A percentile compares a stretch with the other conserved stretches of the same genome.
Evolutionary conservation across 2,329 filamentous ascomycete genomes (phyloP).

Genomic region (Fusarium sublunatum): DNA sequence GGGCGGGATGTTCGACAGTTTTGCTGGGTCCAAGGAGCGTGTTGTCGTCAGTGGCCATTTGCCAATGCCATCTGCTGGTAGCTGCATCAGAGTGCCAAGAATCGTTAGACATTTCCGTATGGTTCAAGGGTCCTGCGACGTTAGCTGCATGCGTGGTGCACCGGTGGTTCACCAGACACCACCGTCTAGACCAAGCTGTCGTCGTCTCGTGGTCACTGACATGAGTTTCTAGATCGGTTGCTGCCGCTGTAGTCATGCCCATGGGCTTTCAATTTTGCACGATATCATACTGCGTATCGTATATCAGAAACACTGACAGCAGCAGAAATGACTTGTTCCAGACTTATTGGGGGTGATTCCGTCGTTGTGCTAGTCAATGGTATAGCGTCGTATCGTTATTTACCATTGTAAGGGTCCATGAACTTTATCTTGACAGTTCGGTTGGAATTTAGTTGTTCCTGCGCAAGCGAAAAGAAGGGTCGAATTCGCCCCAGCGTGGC

Average conservation of each 20-base stretch:
- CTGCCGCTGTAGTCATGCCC: slow-evolving; percentile 1
- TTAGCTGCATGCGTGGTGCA: slow-evolving; percentile 20
- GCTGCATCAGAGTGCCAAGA: slow-evolving; percentile 20
- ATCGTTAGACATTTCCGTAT: slow-evolving; percentile 21
- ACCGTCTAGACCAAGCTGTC: slow-evolving; percentile 17
- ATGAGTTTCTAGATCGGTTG: slow-evolving; percentile 21
- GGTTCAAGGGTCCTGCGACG: slow-evolving; percentile 24
- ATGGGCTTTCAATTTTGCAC: not conserved
- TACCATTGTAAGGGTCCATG: slow-evolving; percentile 23
- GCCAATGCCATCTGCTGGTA: slow-evolving; percentile 2
- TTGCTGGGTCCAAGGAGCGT: slow-evolving; percentile 1
- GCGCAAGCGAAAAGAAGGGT: slow-evolving; percentile 32
- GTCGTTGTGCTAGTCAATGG: not conserved
- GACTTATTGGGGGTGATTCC: slow-evolving; percentile 3
- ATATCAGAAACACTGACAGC: not conserved
- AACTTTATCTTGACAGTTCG: slow-evolving; percentile 20
- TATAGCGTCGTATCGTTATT: slow-evolving; percentile 22
- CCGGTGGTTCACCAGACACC: slow-evolving; percentile 6
- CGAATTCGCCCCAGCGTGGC: slow-evolving; percentile 20
- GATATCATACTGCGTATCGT: not conserved
- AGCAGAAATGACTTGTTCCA: not conserved
- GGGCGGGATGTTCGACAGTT: slow-evolving; percentile 13
- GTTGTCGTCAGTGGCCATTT: slow-evolving; percentile 5
- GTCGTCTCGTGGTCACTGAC: slow-evolving; percentile 20
- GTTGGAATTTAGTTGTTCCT: slow-evolving; percentile 30